A percentile compares a stretch with the other conserved stretches of the same genome.
phyloP scores from a whole-genome alignment of 1,284 basidiomycete genomes.

The Vanrija sp. region DNA sequence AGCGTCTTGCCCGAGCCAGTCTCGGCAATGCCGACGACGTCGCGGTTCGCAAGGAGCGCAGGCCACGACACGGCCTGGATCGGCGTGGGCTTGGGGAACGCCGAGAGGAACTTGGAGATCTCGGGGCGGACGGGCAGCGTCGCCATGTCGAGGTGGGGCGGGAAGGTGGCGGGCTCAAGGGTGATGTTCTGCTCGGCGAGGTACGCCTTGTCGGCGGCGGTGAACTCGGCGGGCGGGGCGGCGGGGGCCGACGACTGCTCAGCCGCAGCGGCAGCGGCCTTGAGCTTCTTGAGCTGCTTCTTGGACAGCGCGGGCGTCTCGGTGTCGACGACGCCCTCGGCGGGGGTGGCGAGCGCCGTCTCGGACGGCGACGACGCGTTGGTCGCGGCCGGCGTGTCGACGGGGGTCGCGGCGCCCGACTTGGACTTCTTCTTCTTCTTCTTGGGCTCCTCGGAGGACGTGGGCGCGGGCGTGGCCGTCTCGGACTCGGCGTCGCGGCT shows the following conservation, averaged over 20 bases:
- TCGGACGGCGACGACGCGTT: conserved; percentile 15
- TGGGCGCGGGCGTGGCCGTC: conserved; percentile 1
- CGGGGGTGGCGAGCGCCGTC: conserved; percentile 18
- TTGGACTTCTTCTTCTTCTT: conserved; percentile 40
- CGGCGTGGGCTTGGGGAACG: conserved; percentile 85
- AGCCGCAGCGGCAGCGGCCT: conserved; percentile 23
- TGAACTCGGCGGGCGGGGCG: conserved; percentile 28
- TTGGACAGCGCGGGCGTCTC: conserved; percentile 25
- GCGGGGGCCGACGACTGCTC: conserved; percentile 30
- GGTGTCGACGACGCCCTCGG: conserved; percentile 8
- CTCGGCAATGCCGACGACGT: conserved; percentile 95
- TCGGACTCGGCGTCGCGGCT: conserved; percentile 18
- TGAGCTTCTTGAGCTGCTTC: conserved; percentile 47
- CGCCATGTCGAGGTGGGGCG: conserved; percentile 73
- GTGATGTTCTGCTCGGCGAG: conserved; percentile 69
- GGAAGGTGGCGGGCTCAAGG: conserved; percentile 58
- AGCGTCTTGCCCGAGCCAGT: conserved; percentile 97
- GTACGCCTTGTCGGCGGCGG: conserved; percentile 59
- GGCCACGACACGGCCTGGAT: conserved; percentile 98
- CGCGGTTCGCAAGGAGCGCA: conserved; percentile 70
- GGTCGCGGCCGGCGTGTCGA: conserved; percentile 13
- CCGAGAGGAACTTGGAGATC: conserved; percentile 61
- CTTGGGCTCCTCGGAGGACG: conserved; percentile 9
- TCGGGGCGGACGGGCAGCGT: conserved; percentile 62
- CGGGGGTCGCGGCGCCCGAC: conserved; percentile 31